A percentile compares a stretch with the other conserved stretches of the same genome.
phyloP scores from a whole-genome alignment of 2,329 filamentous ascomycete genomes.

The Microsporum canis region DNA sequence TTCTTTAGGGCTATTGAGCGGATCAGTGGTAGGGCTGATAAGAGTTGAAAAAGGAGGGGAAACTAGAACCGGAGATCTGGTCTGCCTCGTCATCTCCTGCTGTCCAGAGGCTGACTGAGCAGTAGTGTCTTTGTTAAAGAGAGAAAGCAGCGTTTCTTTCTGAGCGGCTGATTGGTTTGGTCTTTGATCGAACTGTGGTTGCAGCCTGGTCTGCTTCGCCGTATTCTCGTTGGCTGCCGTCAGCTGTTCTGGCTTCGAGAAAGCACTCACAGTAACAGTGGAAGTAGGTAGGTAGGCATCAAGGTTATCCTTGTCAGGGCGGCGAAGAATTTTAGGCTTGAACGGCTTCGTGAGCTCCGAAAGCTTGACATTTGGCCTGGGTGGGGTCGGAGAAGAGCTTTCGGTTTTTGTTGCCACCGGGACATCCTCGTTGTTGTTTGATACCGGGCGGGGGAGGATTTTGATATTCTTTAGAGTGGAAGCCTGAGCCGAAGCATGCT shows the following conservation, averaged over 20 bases:
- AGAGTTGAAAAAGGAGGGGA: constrained; percentile 8
- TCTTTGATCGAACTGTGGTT: constrained; percentile 24
- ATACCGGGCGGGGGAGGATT: constrained; percentile 28
- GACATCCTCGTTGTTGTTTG: constrained; percentile 20
- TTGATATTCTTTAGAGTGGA: constrained; percentile 18
- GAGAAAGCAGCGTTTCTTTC: constrained; percentile 45
- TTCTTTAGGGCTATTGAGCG: background rate
- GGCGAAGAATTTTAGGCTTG: constrained; percentile 44
- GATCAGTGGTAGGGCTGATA: background rate
- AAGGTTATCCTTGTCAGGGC: constrained; percentile 33
- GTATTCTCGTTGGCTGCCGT: constrained; percentile 8
- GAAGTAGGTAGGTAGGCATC: constrained; percentile 22
- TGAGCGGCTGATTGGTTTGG: constrained; percentile 36
- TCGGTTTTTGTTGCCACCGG: background rate
- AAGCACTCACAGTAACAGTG: constrained; percentile 18
- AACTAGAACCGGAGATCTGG: constrained; percentile 7
- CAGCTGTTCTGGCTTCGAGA: constrained; percentile 15
- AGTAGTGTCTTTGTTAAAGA: constrained; percentile 46
- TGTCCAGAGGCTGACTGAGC: constrained; percentile 1
- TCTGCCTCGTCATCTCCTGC: background rate
- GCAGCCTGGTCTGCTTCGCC: constrained; percentile 9
- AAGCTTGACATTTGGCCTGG: constrained; percentile 18
- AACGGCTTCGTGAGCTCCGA: constrained; percentile 35
- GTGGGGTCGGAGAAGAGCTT: constrained; percentile 12
- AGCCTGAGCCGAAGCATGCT: background rate